Conservation (phyloP, 768 basidiomycete genomes). For the Dictyophora rubrovolvata region DNA sequence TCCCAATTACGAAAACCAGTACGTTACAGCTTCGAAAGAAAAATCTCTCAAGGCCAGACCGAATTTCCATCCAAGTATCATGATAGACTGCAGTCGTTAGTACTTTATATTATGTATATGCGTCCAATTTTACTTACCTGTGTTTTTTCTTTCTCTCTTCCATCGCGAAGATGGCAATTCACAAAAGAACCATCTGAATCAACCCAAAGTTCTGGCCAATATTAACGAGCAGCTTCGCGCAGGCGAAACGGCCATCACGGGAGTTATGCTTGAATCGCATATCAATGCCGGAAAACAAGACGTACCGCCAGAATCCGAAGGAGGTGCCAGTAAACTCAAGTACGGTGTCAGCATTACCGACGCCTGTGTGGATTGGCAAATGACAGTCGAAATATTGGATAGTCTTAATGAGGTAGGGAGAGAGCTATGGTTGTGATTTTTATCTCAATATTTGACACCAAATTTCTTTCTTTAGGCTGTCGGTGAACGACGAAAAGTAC, state of each 20-base stretch:
- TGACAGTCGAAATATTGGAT: slow-evolving; percentile 67
- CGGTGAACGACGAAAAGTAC: not conserved
- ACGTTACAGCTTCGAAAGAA: slow-evolving; percentile 53
- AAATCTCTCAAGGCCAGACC: slow-evolving; percentile 56
- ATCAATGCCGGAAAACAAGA: slow-evolving; percentile 88
- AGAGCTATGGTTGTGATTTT: not conserved
- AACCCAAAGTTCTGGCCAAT: slow-evolving; percentile 66
- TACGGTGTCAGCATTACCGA: slow-evolving; percentile 85
- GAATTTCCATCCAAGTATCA: slow-evolving; percentile 51
- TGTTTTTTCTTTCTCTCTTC: slow-evolving; percentile 17
- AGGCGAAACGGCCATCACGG: slow-evolving; percentile 60
- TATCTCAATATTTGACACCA: not conserved
- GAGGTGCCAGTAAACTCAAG: slow-evolving; percentile 40
- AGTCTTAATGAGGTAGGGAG: slow-evolving; percentile 44
- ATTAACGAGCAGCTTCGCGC: slow-evolving; percentile 65
- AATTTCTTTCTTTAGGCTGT: not conserved
- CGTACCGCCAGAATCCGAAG: slow-evolving; percentile 45
- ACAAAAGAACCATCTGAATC: slow-evolving; percentile 88
- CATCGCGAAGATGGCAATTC: slow-evolving; percentile 99
- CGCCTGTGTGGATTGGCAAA: slow-evolving; percentile 82
- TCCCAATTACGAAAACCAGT: slow-evolving; percentile 74
- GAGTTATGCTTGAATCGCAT: slow-evolving; percentile 96
- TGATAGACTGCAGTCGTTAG: slow-evolving; percentile 82
- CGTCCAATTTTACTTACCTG: not conserved
- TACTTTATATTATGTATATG: slow-evolving; percentile 12